Conservation (phyloP, 2,329 filamentous ascomycete genomes). For the Fusarium agapanthi region DNA sequence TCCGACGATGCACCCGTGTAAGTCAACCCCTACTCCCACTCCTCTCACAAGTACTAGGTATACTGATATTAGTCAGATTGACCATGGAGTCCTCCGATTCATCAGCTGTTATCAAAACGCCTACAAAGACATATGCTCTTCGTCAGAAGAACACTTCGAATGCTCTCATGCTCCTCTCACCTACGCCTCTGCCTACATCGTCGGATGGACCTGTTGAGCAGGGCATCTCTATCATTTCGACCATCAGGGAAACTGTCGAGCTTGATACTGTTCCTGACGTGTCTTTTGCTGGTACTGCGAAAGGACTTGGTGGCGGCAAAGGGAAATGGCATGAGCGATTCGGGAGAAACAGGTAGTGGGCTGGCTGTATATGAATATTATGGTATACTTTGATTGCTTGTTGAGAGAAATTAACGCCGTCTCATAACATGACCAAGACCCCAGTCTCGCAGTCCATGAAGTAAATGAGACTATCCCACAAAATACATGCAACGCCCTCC, state of each 20-base stretch:
- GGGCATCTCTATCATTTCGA: slow-evolving; percentile 60
- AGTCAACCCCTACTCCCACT: slow-evolving; percentile 36
- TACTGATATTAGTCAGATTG: slow-evolving; percentile 47
- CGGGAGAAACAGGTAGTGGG: slow-evolving; percentile 53
- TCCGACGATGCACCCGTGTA: slow-evolving; percentile 63
- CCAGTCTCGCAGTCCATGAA: not conserved
- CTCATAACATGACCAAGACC: not conserved
- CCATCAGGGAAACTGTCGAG: slow-evolving; percentile 70
- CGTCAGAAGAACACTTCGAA: slow-evolving; percentile 75
- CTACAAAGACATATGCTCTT: slow-evolving; percentile 63
- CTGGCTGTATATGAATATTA: not conserved
- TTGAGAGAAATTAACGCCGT: not conserved
- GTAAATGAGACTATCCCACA: not conserved
- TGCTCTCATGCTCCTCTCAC: slow-evolving; percentile 64
- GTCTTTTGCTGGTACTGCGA: slow-evolving; percentile 42
- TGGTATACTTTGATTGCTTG: not conserved
- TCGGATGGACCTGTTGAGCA: slow-evolving; percentile 36
- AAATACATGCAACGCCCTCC: not conserved
- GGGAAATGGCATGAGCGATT: slow-evolving; percentile 72
- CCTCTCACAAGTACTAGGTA: not conserved
- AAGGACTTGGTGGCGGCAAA: slow-evolving; percentile 44
- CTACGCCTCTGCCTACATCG: not conserved
- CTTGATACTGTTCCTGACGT: slow-evolving; percentile 56
- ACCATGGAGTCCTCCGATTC: slow-evolving; percentile 59
- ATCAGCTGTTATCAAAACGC: slow-evolving; percentile 61